Evolutionary conservation across 1,284 basidiomycete genomes (phyloP).

Genomic region (Bjerkandera adusta): DNA sequence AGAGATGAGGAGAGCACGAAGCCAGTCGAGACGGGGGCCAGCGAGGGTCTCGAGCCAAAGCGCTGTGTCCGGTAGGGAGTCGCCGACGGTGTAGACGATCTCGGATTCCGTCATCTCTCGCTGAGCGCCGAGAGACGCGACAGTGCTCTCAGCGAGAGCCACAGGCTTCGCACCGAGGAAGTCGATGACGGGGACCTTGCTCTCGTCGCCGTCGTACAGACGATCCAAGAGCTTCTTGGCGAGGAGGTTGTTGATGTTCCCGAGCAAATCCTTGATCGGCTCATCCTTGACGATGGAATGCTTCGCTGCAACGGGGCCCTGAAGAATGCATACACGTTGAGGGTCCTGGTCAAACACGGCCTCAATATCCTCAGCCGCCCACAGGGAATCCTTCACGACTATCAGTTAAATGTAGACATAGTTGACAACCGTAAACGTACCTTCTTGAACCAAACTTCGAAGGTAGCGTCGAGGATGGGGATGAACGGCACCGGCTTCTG

Average conservation of each 20-base stretch:
- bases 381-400: constrained; percentile 81
- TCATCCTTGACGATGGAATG: constrained; percentile 89
- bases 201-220: constrained; percentile 79
- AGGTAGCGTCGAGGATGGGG: constrained; percentile 89
- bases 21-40: constrained; percentile 82
- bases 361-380: constrained; percentile 98
- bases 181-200: constrained; percentile 80
- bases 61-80: constrained; percentile 53
- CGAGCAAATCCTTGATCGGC: constrained; percentile 90
- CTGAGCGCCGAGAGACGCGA: constrained; percentile 43
- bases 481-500: constrained; percentile 99
- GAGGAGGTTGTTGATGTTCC: constrained; percentile 80
- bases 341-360: constrained; percentile 98
- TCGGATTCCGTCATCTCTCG: constrained; percentile 43
- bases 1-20: constrained; percentile 82
- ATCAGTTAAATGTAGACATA: constrained; percentile 19
- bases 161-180: constrained; percentile 73
- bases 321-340: constrained; percentile 95
- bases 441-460: constrained; percentile 99
- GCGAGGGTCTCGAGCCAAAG: constrained; percentile 88
- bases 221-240: constrained; percentile 81
- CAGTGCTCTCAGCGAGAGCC: constrained; percentile 28
- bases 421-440: constrained; percentile 42
- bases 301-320: constrained; percentile 94
- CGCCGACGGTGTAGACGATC: constrained; percentile 58